phyloP scores from a whole-genome alignment of 305 asterid genomes.

The Solanum hybrid region DNA sequence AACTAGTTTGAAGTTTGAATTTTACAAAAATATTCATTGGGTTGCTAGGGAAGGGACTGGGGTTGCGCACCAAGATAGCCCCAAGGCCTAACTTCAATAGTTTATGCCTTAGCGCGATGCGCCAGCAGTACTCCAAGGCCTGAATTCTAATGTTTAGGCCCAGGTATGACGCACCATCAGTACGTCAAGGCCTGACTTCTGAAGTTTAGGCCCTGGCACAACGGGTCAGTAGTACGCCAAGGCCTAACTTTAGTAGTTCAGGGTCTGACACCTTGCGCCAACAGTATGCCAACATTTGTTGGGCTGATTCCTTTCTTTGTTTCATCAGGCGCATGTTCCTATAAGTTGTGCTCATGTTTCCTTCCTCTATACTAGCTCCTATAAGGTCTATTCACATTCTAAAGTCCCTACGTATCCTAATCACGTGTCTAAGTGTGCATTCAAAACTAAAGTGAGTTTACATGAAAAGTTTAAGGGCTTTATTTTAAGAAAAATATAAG shows the following conservation, averaged over 20 bases:
- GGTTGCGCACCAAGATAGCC: background rate
- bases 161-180: fast-evolving
- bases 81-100: background rate
- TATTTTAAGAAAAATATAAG: too few relatives aligned
- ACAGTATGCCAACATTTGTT: too few relatives aligned
- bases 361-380: too few relatives aligned
- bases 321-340: too few relatives aligned
- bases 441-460: too few relatives aligned
- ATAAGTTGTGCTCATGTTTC: too few relatives aligned
- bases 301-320: too few relatives aligned
- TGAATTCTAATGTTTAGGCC: background rate
- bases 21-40: background rate
- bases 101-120: background rate
- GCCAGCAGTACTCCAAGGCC: fast-evolving
- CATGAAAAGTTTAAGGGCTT: too few relatives aligned
- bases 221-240: background rate
- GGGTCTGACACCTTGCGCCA: background rate
- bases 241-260: background rate
- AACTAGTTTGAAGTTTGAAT: background rate
- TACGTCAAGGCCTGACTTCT: background rate
- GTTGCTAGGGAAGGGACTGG: background rate
- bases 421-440: too few relatives aligned
- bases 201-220: background rate
- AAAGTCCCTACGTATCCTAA: too few relatives aligned
- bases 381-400: too few relatives aligned